Conservation (phyloP, 192 early-diverging fungal genomes). For the Coemansia erecta region DNA sequence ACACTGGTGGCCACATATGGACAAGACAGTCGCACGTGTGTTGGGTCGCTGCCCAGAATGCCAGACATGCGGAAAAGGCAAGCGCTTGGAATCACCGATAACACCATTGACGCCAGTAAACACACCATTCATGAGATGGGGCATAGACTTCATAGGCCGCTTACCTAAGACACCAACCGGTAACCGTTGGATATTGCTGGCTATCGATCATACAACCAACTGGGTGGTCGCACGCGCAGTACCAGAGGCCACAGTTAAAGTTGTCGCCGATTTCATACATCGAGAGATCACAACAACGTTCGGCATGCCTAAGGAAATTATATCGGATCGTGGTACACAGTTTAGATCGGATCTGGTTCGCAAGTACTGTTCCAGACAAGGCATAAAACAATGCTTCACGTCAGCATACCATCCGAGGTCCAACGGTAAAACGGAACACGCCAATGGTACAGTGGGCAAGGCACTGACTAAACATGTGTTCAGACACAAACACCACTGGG, state of each 20-base stretch:
- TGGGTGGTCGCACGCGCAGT: conserved; percentile 7
- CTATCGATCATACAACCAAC: conserved; percentile 18
- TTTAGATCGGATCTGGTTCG: conserved; percentile 1
- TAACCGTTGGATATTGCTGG: conserved; percentile 15
- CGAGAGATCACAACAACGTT: conserved; percentile 1
- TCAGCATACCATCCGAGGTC: conserved; percentile 16
- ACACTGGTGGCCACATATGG: conserved; percentile 6
- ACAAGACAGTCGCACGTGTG: background rate
- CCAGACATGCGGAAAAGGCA: background rate
- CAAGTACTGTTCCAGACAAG: background rate
- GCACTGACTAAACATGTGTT: background rate
- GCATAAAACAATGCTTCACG: conserved; percentile 2
- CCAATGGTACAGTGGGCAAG: conserved; percentile 6
- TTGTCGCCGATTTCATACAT: conserved; percentile 15
- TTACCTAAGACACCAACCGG: conserved; percentile 5
- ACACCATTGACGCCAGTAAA: background rate
- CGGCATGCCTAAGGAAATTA: conserved; percentile 7
- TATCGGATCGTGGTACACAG: conserved; percentile 9
- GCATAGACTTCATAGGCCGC: conserved; percentile 16
- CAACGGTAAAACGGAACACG: conserved; percentile 15
- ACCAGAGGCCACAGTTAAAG: conserved; percentile 12
- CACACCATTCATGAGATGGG: conserved; percentile 12
- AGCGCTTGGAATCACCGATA: background rate
- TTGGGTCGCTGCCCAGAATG: background rate
- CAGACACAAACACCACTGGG: conserved; percentile 5